phyloP scores from a whole-genome alignment of 352 stramenopile genomes.

The Pythium coloratum region DNA sequence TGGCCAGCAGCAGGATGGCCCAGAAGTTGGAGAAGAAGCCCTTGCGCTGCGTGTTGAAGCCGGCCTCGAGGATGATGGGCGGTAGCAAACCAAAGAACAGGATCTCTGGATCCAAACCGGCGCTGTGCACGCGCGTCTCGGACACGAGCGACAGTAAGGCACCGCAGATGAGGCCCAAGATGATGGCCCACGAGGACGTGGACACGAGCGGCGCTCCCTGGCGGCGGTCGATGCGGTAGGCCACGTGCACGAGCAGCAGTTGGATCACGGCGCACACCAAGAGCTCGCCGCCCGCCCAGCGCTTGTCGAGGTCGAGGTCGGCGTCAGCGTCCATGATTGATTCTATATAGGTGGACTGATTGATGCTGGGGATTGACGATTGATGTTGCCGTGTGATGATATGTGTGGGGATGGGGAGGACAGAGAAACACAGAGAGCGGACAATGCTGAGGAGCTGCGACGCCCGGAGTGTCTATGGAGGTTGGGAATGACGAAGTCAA shows the following conservation, averaged over 20 bases:
- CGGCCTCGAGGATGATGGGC: constrained; percentile 66
- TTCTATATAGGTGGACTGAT: too few relatives aligned
- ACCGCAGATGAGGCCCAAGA: constrained; percentile 15
- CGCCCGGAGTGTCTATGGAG: too few relatives aligned
- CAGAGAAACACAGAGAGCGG: neutral
- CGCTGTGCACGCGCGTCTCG: constrained; percentile 14
- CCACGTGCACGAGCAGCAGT: constrained; percentile 25
- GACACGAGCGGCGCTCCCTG: constrained; percentile 18
- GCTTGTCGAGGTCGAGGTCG: constrained; percentile 16
- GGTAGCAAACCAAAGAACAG: constrained; percentile 63
- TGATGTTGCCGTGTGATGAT: too few relatives aligned
- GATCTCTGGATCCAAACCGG: constrained; percentile 23
- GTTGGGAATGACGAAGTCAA: too few relatives aligned
- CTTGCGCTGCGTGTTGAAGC: constrained; percentile 65
- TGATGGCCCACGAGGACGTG: constrained; percentile 25
- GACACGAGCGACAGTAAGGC: constrained; percentile 18
- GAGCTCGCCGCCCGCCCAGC: constrained; percentile 22
- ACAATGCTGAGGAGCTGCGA: neutral
- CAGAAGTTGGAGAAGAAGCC: constrained; percentile 55
- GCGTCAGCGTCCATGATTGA: constrained; percentile 21
- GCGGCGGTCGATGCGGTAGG: constrained; percentile 26
- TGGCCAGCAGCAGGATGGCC: constrained; percentile 41
- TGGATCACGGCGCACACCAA: constrained; percentile 25
- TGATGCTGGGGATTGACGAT: too few relatives aligned
- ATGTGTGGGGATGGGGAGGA: too few relatives aligned